Conservation (phyloP, 2,329 filamentous ascomycete genomes). For the Curvularia verruculosa region DNA sequence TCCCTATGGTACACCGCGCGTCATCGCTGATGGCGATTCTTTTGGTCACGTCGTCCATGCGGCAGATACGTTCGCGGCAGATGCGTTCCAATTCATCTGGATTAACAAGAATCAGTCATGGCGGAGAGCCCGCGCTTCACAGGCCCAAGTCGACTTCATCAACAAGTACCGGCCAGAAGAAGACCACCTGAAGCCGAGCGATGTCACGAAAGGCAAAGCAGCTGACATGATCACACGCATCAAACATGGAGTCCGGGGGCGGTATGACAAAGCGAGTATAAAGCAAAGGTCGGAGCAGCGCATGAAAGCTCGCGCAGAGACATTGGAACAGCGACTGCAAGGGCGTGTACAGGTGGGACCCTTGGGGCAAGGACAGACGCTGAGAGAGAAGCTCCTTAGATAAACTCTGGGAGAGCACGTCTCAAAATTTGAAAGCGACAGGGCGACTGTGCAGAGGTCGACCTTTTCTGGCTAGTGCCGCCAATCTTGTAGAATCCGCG, state of each 20-base stretch:
- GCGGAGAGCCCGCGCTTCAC: conserved; percentile 69
- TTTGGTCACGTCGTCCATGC: conserved; percentile 81
- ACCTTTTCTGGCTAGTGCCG: conserved; percentile 3
- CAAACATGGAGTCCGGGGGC: conserved; percentile 76
- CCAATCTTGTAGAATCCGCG: conserved; percentile 16
- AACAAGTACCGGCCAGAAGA: conserved; percentile 67
- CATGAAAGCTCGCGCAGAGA: conserved; percentile 57
- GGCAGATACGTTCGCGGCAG: conserved; percentile 78
- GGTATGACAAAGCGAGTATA: conserved; percentile 51
- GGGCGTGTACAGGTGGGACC: conserved; percentile 59
- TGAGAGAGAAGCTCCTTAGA: conserved; percentile 14
- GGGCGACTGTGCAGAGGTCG: not conserved
- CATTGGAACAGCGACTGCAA: conserved; percentile 48
- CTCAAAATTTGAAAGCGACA: not conserved
- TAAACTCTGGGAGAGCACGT: not conserved
- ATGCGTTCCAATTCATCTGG: conserved; percentile 69
- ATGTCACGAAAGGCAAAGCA: conserved; percentile 79
- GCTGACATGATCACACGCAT: conserved; percentile 92
- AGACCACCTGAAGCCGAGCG: conserved; percentile 60
- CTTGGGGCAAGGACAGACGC: conserved; percentile 17
- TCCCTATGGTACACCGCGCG: conserved; percentile 71
- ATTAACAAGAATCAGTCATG: conserved; percentile 71
- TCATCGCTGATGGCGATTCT: conserved; percentile 68
- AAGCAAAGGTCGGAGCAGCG: conserved; percentile 36
- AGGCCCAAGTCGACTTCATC: conserved; percentile 69